Evolutionary conservation across 2,329 filamentous ascomycete species (phyloP), one percentile per base, ranked within the genome.

Genomic region (Rhynchosporium agropyri): DNA sequence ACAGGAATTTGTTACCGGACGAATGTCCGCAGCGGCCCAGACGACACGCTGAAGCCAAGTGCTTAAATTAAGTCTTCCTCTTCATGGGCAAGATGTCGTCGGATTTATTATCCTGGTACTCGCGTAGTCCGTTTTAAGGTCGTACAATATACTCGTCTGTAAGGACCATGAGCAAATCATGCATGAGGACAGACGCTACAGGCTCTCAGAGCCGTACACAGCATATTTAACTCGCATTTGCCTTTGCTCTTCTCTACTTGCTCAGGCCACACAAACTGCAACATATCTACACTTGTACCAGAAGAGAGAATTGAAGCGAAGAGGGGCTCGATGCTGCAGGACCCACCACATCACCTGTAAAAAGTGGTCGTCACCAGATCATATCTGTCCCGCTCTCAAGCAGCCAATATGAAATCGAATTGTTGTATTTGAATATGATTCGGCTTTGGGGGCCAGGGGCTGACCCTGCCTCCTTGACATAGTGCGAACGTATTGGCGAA

Each of bases 401-500:
- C 15, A 33, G n/a, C 9, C n/a, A 57, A 10, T 33, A 15, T 10
- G 33, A 28, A 33, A 1, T 20, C 15, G 9, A 28, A 31, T 43
- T 26, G 38, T 26, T 31, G 13, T 26, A 33, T 40, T 57, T 45
- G 38, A 57, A 31, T n/a, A 20, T 57, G 28, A 54, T 42, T 54
- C 51, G 51, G 54, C 40, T 57, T 58, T 50, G 43, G 56, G 56
- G 56, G 56, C 56, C 56, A 58, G 46, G 56, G 54, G 54, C 54
- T 43, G 51, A 13, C 36, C 33, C 51, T n/a, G 33, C 51, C 51
- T 28, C 33, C 13, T 8, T 10, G 7, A 40, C 6, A 46, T 36
- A 29, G 54, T 29, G 40, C 54, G 54, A 45, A 46, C 9, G 15
- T 57, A 31, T 45, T 45, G 38, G 54, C 54, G 54, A 46, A 8